Evolutionary conservation across 2,329 filamentous ascomycete genomes (phyloP), one percentile per base, ranked within the genome.

Genomic region (Bipolaris gigantea): DNA sequence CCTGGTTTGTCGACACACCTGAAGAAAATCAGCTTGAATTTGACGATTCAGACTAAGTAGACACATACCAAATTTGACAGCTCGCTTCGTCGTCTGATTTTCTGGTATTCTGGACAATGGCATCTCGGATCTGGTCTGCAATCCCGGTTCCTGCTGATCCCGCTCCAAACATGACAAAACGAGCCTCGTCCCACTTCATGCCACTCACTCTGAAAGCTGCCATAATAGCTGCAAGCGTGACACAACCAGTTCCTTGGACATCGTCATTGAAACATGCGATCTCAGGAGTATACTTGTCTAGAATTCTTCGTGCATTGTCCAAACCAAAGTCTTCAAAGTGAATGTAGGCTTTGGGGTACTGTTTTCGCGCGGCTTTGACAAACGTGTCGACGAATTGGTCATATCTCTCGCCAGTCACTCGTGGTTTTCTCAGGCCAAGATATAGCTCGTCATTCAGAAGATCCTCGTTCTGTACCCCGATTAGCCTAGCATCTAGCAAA

Each of bases 251-350:
- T 1, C 91, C 92, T 72, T 96, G 91, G 0, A 96, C 86, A 70
- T 96, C 91, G 54, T 96, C 92, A 66, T 96, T 96, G 80, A 96
- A 96, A 72, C 90, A 95, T 0, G 91, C 81, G 7, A 93, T 87
- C 45, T 88, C 69, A 0, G 86, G 81, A 1, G 87, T 83, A 65
- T 94, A 96, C 33, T 80, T 83, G 55, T 96, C 89, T 0, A 96
- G 79, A 2, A 96, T 83, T 3, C 89, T 83, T 27, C 89, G 81
- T 0, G 90, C 89, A 65, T 96, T 96, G 1, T 74, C 73, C 0
- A 95, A 76, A 0, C 90, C 91, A 76, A 96, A 95, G 67, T 96
- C 92, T 66, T 96, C 90, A 68, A 95, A 96, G 67, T 96, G 91
- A 18, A 96, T 87, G 64, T 92, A 93, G 0, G 92, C 90, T 41